Base-by-base conservation (phyloP, 179 eudicot species). In the Spergularia azorica region DNA sequence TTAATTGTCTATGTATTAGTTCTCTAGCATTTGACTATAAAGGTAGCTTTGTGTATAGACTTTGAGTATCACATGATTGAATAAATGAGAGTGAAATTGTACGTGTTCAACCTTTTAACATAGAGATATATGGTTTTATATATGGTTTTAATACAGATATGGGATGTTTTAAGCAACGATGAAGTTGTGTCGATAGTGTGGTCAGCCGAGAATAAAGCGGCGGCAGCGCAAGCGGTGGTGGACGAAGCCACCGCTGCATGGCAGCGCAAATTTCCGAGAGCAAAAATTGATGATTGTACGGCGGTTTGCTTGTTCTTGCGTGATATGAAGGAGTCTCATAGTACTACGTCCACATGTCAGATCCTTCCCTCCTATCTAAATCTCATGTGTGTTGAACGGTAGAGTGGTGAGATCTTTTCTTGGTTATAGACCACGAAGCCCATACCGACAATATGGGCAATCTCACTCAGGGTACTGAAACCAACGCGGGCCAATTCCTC, bases 141-240 rank as follows among this genome's bases (percentile, higher is more conserved):
- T 9, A 13, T 9, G 10, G 36, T 10, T 18, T 50, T 36, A 3
- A 36, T 16, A 16, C 81, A 92, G 97, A 87, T 93, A 41, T 93
- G 96, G 98, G 96, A 91, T 83, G 98, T 88, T 64, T 81, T 94
- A 3, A 88, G 87, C 86, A 92, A 92, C 59, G 83, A 90, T 2
- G 81, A 88, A 67, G 95, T 92, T 0, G 89, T 79, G 13, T 73
- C 83, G 0, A 73, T 84, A 2, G 92, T 90, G 68, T 59, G 74
- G 41, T 71, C 86, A n/a, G 85, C 89, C 7, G 78, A 71, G 50
- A 87, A 57, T 60, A 90, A 86, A 81, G 92, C 77, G 60, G 75
- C 56, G 20, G 97, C 97, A 2, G 98, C 97, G 59, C 86, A 76
- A 75, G 89, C 90, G 48, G 85, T 94, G 67, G 86, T 92, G 20